Evolutionary conservation across 495 filamentous ascomycete species (phyloP).

Genomic region (Talaromyces trachyspermus): DNA sequence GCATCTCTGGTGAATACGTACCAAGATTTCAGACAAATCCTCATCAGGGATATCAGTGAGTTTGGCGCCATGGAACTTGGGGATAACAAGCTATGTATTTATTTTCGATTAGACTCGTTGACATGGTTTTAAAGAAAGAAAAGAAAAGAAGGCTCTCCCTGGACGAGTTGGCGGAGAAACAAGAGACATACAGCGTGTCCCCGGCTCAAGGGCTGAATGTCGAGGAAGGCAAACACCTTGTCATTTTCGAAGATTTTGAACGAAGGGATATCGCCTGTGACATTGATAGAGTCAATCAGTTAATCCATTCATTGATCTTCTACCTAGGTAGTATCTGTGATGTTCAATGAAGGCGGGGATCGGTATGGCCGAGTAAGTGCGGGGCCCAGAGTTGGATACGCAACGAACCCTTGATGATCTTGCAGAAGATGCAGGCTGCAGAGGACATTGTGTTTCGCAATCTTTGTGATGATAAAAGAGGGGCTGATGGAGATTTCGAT

Average conservation of each 20-base stretch:
- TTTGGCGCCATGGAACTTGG: constrained; percentile 90
- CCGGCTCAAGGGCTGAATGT: constrained; percentile 79
- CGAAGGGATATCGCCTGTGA: constrained; percentile 80
- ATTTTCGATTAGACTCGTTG: background rate
- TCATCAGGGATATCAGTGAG: constrained; percentile 93
- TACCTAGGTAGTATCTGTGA: too few relatives aligned
- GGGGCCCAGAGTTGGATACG: constrained; percentile 5
- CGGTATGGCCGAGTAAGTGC: background rate
- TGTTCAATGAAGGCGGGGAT: background rate
- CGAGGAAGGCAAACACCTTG: constrained; percentile 92
- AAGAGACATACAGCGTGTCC: constrained; percentile 65
- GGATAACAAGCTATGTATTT: constrained; percentile 74
- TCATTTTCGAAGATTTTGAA: constrained; percentile 93
- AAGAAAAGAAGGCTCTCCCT: background rate
- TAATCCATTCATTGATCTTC: background rate
- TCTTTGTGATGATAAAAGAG: background rate
- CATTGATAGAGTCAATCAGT: background rate
- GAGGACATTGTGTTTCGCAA: constrained; percentile 34
- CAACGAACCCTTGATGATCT: constrained; percentile 95
- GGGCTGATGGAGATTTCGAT: background rate
- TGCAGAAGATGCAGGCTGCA: constrained; percentile 91
- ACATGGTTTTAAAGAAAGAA: background rate
- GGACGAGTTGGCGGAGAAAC: background rate
- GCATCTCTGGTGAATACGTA: constrained; percentile 30
- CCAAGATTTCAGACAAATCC: constrained; percentile 71